Base-by-base conservation (phyloP, 352 stramenopile species). In the Blastocystis sp. region DNA sequence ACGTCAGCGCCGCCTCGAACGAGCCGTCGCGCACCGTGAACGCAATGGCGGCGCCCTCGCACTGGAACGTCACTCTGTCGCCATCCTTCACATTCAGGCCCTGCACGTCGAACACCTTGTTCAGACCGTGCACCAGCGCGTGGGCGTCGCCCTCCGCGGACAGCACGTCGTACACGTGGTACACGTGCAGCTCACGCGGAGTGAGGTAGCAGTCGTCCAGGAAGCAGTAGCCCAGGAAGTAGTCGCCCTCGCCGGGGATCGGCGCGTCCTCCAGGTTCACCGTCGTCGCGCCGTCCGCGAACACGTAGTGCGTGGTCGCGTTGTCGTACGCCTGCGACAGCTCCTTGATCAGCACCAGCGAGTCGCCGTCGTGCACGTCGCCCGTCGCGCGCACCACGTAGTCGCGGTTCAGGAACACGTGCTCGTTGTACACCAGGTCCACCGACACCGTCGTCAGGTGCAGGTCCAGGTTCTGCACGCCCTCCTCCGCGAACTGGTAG, bases 221-320 rank as follows among this genome's bases (percentile, higher is more conserved):
- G 74, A 84, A 84, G 74, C 74, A 84, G 45, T 69, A 84, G 74
- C 74, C 65, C 7, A 84, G 7, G 11, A 43, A 62, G 41, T 84
- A 84, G 45, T 84, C 53, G 60, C 74, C 74, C 48, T 67, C 52
- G 19, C 61, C 61, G 2, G 3, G 21, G 19, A 84, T 62, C n/a
- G 74, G 74, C 23, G 69, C 56, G 19, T 66, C 59, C 38, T 23
- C 23, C 21, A 84, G 40, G n/a, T 52, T 23, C 53, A 84, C 74
- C n/a, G 59, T n/a, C 21, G 66, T 67, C 40, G 1, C 5, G 9
- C n/a, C 19, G 11, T 38, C 52, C 19, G 21, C 28, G 4, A 84
- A 17, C 2, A n/a, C 5, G 74, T 84, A 84, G 41, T 23, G 53
- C 17, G 43, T 69, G 2, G n/a, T 62, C 19, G 28, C 45, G 56